Evolutionary conservation across 192 early-diverging fungal genomes (phyloP).

Genomic region (Podila epigama): DNA sequence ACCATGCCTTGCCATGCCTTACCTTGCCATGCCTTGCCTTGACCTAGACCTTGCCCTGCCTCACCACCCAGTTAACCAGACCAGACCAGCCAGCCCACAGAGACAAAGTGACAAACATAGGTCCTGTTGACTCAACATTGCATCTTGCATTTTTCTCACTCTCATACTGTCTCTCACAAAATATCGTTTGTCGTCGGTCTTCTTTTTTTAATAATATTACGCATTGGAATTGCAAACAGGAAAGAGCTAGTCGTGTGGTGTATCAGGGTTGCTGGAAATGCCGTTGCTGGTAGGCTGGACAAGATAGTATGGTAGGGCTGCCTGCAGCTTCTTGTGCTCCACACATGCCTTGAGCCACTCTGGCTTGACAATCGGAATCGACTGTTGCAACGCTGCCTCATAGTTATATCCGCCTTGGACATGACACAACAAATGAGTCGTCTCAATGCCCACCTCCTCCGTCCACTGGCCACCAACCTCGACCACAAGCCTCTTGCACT

Average conservation of each 20-base stretch:
- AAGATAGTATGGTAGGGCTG: conserved; percentile 66
- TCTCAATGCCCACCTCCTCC: conserved; percentile 83
- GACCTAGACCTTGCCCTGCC: too few relatives aligned
- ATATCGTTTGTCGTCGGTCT: too few relatives aligned
- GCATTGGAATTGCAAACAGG: too few relatives aligned
- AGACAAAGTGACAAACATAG: too few relatives aligned
- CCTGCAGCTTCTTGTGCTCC: conserved; percentile 87
- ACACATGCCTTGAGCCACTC: conserved; percentile 96
- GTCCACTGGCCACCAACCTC: conserved; percentile 91
- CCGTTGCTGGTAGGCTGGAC: conserved; percentile 47
- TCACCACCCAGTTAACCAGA: too few relatives aligned
- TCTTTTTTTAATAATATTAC: too few relatives aligned
- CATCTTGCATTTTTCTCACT: too few relatives aligned
- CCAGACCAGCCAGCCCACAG: too few relatives aligned
- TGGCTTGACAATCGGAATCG: conserved; percentile 94
- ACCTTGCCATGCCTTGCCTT: too few relatives aligned
- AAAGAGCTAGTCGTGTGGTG: conserved; percentile 20
- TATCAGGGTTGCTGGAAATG: conserved; percentile 30
- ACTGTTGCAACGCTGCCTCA: conserved; percentile 85
- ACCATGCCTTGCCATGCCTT: too few relatives aligned
- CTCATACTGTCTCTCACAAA: too few relatives aligned
- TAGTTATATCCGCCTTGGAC: conserved; percentile 86
- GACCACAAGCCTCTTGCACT: conserved; percentile 76
- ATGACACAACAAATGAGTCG: conserved; percentile 93
- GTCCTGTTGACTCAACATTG: too few relatives aligned